These are phyloP conservation scores for Phellinidium pouzarii DNA, from an alignment of 1,284 basidiomycete species.

Conservation along the genomic window DNA sequence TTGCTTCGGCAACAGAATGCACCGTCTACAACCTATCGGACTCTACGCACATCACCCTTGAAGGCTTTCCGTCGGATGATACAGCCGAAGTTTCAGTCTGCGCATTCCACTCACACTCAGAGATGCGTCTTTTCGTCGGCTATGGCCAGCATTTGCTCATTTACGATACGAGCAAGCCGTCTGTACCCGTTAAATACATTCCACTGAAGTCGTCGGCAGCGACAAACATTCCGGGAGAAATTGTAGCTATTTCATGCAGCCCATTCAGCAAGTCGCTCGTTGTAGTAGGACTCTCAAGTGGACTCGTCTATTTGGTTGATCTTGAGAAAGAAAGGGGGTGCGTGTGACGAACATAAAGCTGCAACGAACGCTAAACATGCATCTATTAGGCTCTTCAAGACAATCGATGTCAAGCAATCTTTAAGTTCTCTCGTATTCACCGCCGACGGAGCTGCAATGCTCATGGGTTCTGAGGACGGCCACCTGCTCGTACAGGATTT, in stretches of 20 bases:
- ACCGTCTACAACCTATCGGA: slow-evolving; percentile 51
- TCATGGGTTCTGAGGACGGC: slow-evolving; percentile 56
- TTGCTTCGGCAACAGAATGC: slow-evolving; percentile 43
- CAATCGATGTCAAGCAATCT: slow-evolving; percentile 41
- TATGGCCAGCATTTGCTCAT: slow-evolving; percentile 47
- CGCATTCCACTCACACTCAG: slow-evolving; percentile 53
- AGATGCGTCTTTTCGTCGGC: slow-evolving; percentile 50
- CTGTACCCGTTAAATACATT: slow-evolving; percentile 46
- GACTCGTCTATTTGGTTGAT: slow-evolving; percentile 52
- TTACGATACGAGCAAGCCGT: slow-evolving; percentile 56
- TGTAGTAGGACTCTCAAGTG: slow-evolving; percentile 47
- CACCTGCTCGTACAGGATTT: slow-evolving; percentile 55
- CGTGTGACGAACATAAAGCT: slow-evolving; percentile 21
- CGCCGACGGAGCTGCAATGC: slow-evolving; percentile 57
- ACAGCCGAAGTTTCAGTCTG: slow-evolving; percentile 36
- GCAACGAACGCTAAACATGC: slow-evolving; percentile 13
- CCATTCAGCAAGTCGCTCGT: slow-evolving; percentile 68
- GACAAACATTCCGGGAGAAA: slow-evolving; percentile 37
- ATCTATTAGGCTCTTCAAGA: slow-evolving; percentile 49
- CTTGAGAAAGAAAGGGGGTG: slow-evolving; percentile 69
- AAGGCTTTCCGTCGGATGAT: slow-evolving; percentile 33
- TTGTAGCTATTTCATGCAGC: slow-evolving; percentile 52
- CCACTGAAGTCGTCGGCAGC: slow-evolving; percentile 28
- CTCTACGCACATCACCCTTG: slow-evolving; percentile 43
- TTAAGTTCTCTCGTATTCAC: slow-evolving; percentile 59